phyloP scores from a whole-genome alignment of 306 rosid genomes.

The Senna siamea region DNA sequence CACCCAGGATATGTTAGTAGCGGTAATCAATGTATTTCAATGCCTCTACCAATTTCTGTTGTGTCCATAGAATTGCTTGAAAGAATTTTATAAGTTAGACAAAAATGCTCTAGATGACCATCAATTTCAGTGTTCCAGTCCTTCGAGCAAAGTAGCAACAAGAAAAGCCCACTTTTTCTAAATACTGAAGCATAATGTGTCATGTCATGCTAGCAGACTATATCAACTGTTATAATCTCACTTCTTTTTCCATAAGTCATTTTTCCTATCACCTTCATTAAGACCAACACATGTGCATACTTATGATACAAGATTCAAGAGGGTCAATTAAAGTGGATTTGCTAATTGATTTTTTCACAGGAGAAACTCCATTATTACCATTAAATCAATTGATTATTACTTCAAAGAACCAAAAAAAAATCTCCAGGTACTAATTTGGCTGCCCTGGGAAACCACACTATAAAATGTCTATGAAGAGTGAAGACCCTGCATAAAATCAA shows the following conservation, averaged over 20 bases:
- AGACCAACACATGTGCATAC: neutral
- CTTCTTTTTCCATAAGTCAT: neutral
- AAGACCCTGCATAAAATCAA: constrained; percentile 8
- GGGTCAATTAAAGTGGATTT: neutral
- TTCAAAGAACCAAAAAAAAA: neutral
- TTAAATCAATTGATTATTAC: neutral
- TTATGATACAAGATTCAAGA: neutral
- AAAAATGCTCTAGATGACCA: neutral
- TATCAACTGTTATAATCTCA: neutral
- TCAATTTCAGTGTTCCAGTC: neutral
- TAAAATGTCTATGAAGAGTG: neutral
- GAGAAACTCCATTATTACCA: neutral
- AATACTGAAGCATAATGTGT: neutral
- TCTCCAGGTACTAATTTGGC: neutral
- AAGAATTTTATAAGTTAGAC: neutral
- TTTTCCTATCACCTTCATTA: neutral
- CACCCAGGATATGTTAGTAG: constrained; percentile 23
- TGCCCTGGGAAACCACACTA: neutral
- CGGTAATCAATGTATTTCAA: neutral
- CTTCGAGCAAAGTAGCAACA: neutral
- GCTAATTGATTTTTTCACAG: neutral
- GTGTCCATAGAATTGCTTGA: neutral
- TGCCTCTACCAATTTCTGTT: neutral
- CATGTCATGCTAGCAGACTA: neutral
- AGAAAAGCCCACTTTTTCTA: neutral